Conservation (phyloP, 1,284 basidiomycete species). For the Ceraceosorus bombacis region DNA sequence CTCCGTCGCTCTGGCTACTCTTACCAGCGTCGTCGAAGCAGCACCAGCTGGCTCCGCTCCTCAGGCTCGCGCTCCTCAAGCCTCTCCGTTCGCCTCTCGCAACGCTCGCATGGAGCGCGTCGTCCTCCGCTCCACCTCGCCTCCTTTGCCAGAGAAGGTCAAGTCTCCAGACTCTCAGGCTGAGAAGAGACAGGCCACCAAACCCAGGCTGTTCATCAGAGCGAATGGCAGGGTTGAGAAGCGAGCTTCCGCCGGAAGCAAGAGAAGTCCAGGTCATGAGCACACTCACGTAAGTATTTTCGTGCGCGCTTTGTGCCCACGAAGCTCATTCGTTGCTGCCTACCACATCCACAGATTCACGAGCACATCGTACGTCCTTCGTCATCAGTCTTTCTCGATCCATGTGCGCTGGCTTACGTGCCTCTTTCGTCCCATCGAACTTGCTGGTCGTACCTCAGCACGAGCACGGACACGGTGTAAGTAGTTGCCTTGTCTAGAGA, state of each 20-base stretch:
- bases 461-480: no score
- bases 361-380: not conserved
- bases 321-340: no score
- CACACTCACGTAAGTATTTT: not conserved
- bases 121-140: not conserved
- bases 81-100: not conserved
- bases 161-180: not conserved
- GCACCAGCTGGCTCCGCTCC: not conserved
- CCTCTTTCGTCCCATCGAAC: no score
- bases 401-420: no score
- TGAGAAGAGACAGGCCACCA: not conserved
- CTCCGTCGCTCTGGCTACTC: not conserved
- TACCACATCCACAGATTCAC: not conserved
- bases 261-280: not conserved
- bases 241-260: not conserved
- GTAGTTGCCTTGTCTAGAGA: no score
- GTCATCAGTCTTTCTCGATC: no score
- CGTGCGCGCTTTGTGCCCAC: no score
- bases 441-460: no score
- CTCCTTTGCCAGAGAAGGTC: not conserved
- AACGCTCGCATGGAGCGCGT: not conserved
- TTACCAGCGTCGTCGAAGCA: not conserved
- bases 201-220: no score
- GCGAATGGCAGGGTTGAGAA: not conserved
- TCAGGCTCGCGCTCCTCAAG: not conserved